These are phyloP conservation scores for Linnemannia exigua DNA, from an alignment of 192 early-diverging fungal species.

Conservation along the genomic window DNA sequence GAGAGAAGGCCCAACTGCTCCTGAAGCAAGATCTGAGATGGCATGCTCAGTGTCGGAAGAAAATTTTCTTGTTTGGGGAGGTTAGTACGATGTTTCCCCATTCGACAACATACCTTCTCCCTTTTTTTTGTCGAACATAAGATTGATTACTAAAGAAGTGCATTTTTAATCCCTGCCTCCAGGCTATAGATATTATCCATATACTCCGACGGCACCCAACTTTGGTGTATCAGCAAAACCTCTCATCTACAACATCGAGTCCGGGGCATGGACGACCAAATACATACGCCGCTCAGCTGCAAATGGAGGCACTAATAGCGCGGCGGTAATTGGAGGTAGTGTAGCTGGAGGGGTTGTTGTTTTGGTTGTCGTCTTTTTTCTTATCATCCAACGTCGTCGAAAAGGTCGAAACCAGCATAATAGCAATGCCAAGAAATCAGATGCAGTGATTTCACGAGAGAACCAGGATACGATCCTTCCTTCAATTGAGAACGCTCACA, in stretches of 20 bases:
- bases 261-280: not conserved
- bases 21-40: not conserved
- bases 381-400: not conserved
- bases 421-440: not conserved
- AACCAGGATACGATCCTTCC: not conserved
- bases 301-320: too few species aligned
- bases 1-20: not conserved
- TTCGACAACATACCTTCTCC: too few species aligned
- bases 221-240: not conserved
- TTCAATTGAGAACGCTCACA: not conserved
- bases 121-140: too few species aligned
- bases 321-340: not conserved
- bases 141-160: too few species aligned
- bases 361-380: not conserved
- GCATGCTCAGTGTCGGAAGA: not conserved
- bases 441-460: not conserved
- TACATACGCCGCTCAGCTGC: not conserved
- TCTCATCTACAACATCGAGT: too few species aligned
- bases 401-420: not conserved
- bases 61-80: conserved; percentile 9
- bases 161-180: too few species aligned
- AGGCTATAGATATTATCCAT: not conserved
- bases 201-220: too few species aligned
- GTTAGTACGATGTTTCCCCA: not conserved
- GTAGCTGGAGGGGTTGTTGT: not conserved